Evolutionary conservation across 2,329 filamentous ascomycete species (phyloP).

Genomic region (Xylaria sp.): DNA sequence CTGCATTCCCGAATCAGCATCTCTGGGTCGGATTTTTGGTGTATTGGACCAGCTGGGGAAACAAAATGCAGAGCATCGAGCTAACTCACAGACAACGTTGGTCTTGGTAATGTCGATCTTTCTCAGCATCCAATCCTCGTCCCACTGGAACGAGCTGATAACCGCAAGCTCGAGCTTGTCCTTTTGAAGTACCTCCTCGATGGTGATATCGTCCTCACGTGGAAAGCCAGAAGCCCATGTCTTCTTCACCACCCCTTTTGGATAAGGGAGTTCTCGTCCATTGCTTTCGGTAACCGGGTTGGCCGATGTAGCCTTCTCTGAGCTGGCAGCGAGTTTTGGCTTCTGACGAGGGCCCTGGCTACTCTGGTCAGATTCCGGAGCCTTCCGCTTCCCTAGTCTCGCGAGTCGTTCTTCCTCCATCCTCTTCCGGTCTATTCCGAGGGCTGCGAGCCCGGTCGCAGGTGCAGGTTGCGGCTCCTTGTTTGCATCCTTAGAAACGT

Average conservation of each 20-base stretch:
- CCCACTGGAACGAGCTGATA: slow-evolving; percentile 85
- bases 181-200: slow-evolving; percentile 84
- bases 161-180: slow-evolving; percentile 74
- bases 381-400: slow-evolving; percentile 65
- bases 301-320: neutral
- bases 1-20: neutral
- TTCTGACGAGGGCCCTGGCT: slow-evolving; percentile 20
- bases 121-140: slow-evolving; percentile 75
- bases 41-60: too few relatives aligned
- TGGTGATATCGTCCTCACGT: slow-evolving; percentile 75
- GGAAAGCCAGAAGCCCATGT: slow-evolving; percentile 73
- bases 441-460: slow-evolving; percentile 32
- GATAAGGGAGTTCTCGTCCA: slow-evolving; percentile 43
- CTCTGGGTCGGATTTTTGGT: neutral
- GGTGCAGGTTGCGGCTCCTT: slow-evolving; percentile 12
- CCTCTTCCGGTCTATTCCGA: slow-evolving; percentile 71
- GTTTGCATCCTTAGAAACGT: neutral
- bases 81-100: slow-evolving; percentile 55
- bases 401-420: slow-evolving; percentile 86
- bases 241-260: slow-evolving; percentile 72
- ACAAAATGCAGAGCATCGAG: neutral
- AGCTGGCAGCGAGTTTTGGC: slow-evolving; percentile 18
- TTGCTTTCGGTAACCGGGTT: neutral
- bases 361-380: slow-evolving; percentile 24
- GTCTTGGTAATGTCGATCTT: slow-evolving; percentile 67